Evolutionary conservation across 306 rosid species (phyloP).

Genomic region (Boehmeria nivea): DNA sequence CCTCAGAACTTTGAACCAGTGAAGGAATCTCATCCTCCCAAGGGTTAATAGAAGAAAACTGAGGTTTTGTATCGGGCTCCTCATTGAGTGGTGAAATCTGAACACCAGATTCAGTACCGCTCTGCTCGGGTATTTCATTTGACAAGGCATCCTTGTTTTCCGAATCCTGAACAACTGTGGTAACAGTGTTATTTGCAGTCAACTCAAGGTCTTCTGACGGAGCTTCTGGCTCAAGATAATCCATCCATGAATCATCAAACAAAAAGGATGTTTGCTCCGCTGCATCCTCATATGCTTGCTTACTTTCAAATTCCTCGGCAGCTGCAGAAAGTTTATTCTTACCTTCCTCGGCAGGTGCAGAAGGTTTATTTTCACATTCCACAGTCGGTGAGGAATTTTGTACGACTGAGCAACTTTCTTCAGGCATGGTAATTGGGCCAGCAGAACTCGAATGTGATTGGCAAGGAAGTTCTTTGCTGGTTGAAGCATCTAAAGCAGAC

Average conservation of each 20-base stretch:
- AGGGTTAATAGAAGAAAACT: constrained; percentile 39
- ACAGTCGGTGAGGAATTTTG: constrained; percentile 35
- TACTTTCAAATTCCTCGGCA: constrained; percentile 36
- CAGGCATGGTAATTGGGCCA: constrained; percentile 23
- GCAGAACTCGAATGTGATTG: constrained; percentile 36
- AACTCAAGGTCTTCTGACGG: constrained; percentile 22
- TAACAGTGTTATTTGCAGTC: constrained; percentile 31
- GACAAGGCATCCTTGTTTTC: constrained; percentile 25
- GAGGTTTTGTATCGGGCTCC: constrained; percentile 17
- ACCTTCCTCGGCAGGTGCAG: constrained; percentile 38
- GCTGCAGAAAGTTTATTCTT: constrained; percentile 32
- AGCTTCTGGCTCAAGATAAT: constrained; percentile 58
- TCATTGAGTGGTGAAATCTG: constrained; percentile 25
- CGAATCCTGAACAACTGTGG: constrained; percentile 32
- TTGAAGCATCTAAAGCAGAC: constrained; percentile 32
- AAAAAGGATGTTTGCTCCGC: constrained; percentile 35
- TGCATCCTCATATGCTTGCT: constrained; percentile 39
- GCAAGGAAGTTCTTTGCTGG: constrained; percentile 36
- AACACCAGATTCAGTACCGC: constrained; percentile 34
- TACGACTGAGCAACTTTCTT: constrained; percentile 31
- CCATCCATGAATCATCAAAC: constrained; percentile 58
- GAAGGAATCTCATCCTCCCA: constrained; percentile 71
- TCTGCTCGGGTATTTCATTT: constrained; percentile 31
- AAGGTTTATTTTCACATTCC: constrained; percentile 32
- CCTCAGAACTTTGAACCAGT: constrained; percentile 67